Conservation (phyloP, 2,329 filamentous ascomycete species). For the Drechslerella coelobrocha region DNA sequence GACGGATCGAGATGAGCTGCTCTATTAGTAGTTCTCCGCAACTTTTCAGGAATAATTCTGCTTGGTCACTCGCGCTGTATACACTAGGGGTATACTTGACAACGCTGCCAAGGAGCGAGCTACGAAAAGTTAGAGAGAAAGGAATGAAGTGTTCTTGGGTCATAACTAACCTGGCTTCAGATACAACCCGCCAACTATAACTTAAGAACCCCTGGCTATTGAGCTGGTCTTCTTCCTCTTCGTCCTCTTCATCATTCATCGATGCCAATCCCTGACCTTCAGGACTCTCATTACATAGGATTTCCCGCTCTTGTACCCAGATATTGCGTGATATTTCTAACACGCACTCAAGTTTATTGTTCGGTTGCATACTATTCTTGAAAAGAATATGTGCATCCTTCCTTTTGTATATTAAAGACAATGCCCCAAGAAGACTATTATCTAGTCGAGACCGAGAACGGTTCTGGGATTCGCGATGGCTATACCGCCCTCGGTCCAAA, state of each 20-base stretch:
- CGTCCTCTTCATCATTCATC: constrained; percentile 68
- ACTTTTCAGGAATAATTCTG: constrained; percentile 65
- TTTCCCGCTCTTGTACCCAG: constrained; percentile 76
- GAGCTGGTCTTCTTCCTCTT: constrained; percentile 60
- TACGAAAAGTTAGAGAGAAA: constrained; percentile 17
- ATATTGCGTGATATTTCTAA: constrained; percentile 70
- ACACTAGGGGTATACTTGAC: constrained; percentile 58
- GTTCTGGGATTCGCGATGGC: constrained; percentile 58
- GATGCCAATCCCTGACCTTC: constrained; percentile 84
- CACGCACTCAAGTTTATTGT: constrained; percentile 59
- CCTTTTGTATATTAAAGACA: constrained; percentile 38
- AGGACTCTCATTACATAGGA: constrained; percentile 91
- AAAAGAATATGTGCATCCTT: constrained; percentile 56
- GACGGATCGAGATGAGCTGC: constrained; percentile 81
- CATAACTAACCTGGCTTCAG: constrained; percentile 83
- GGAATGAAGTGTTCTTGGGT: not conserved
- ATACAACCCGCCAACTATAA: constrained; percentile 93
- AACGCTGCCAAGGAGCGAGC: constrained; percentile 56
- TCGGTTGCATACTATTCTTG: constrained; percentile 62
- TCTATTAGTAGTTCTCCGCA: constrained; percentile 79
- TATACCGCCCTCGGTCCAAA: constrained; percentile 9
- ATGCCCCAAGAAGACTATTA: constrained; percentile 58
- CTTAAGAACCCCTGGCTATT: constrained; percentile 89
- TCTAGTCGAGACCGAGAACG: constrained; percentile 64
- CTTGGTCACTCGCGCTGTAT: constrained; percentile 51